A percentile compares a stretch with the other conserved stretches of the same genome.
Evolutionary conservation across 371 early-diverging fungal species (phyloP).

Genomic region (Sporodiniella umbellata): DNA sequence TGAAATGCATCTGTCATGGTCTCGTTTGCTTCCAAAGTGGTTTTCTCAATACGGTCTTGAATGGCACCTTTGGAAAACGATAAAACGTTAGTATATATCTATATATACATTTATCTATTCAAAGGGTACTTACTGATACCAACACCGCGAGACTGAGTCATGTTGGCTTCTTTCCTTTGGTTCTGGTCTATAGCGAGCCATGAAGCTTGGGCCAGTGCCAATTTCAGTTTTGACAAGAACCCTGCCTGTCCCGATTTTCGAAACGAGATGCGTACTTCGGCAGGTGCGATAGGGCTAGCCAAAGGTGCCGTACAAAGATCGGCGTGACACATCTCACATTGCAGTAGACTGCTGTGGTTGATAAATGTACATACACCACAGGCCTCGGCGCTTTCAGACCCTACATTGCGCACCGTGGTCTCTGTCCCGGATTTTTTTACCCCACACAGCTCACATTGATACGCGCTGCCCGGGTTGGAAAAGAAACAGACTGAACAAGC

Average conservation of each 20-base stretch:
- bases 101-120: neutral
- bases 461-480: slow-evolving; percentile 43
- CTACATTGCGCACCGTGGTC: too few relatives aligned
- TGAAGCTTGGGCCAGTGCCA: slow-evolving; percentile 51
- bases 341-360: slow-evolving; percentile 76
- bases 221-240: slow-evolving; percentile 60
- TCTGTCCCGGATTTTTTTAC: slow-evolving; percentile 53
- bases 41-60: slow-evolving; percentile 64
- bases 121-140: slow-evolving; percentile 37
- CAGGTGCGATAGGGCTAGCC: neutral
- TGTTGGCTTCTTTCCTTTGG: too few relatives aligned
- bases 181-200: slow-evolving; percentile 69
- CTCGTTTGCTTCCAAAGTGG: slow-evolving; percentile 59
- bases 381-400: slow-evolving; percentile 27
- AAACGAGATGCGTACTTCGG: slow-evolving; percentile 69
- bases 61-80: slow-evolving; percentile 83
- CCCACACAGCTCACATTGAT: slow-evolving; percentile 75
- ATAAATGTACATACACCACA: slow-evolving; percentile 80
- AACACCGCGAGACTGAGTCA: slow-evolving; percentile 30
- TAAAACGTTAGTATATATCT: too few relatives aligned
- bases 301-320: slow-evolving; percentile 36
- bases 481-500: slow-evolving; percentile 74
- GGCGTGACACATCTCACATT: slow-evolving; percentile 79
- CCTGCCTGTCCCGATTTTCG: slow-evolving; percentile 64
- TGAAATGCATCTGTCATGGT: slow-evolving; percentile 79